phyloP scores from a whole-genome alignment of 176 grass and related monocot species.

The Eleusine indica region DNA sequence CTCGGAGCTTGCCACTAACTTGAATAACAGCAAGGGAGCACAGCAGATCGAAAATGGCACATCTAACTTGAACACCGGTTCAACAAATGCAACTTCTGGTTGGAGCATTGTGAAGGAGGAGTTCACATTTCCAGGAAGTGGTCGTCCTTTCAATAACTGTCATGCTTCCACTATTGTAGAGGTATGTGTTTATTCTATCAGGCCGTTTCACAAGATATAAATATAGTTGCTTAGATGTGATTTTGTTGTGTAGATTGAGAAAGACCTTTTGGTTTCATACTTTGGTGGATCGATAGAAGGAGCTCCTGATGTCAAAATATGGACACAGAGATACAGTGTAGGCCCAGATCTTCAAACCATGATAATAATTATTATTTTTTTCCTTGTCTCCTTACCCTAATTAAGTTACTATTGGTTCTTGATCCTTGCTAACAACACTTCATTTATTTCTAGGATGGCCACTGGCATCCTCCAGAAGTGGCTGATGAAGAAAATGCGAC shows the following conservation, averaged over 20 bases:
- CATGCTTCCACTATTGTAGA: conserved; percentile 84
- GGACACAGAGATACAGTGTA: conserved; percentile 88
- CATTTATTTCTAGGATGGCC: conserved; percentile 60
- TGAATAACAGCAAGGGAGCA: conserved; percentile 8
- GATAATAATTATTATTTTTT: background rate
- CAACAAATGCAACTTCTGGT: conserved; percentile 26
- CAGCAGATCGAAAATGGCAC: background rate
- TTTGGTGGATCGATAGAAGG: conserved; percentile 87
- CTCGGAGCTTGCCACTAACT: conserved; percentile 7
- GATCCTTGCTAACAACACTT: too few relatives aligned
- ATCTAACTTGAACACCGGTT: conserved; percentile 1
- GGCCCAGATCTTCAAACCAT: conserved; percentile 37
- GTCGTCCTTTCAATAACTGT: conserved; percentile 62
- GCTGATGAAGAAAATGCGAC: conserved; percentile 75
- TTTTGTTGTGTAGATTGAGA: conserved; percentile 55
- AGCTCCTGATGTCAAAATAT: conserved; percentile 91
- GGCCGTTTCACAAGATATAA: background rate
- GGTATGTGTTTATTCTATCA: conserved; percentile 27
- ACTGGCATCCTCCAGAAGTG: conserved; percentile 67
- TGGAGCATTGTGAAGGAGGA: conserved; percentile 68
- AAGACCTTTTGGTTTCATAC: conserved; percentile 79
- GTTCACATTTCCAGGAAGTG: conserved; percentile 46
- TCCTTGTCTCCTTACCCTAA: background rate
- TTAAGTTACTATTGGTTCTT: background rate
- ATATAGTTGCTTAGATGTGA: background rate